Conservation (phyloP, 345 rosid genomes). For the Passiflora organensis region DNA sequence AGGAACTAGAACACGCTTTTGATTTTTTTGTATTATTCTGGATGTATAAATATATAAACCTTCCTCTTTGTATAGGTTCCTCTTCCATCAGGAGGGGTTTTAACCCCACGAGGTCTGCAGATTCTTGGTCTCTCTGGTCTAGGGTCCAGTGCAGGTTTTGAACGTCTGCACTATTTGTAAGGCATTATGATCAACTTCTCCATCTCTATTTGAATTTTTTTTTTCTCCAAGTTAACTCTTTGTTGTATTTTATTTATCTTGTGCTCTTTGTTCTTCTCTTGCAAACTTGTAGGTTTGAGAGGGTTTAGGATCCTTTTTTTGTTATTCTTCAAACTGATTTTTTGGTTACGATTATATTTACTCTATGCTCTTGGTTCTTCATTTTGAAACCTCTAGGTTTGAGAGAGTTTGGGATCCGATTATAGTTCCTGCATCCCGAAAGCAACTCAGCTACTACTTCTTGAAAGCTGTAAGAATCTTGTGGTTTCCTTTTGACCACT, state of each 20-base stretch:
- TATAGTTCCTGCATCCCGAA: conserved; percentile 63
- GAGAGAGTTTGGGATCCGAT: conserved; percentile 94
- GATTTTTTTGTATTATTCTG: not conserved
- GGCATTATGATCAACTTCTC: conserved; percentile 11
- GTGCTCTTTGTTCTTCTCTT: not conserved
- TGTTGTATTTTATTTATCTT: not conserved
- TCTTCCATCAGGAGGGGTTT: conserved; percentile 86
- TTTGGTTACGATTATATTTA: not conserved
- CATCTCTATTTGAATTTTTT: not conserved
- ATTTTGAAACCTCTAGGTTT: conserved; percentile 39
- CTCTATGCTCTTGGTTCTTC: not conserved
- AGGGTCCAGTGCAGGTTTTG: conserved; percentile 86
- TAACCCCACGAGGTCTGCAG: conserved; percentile 78
- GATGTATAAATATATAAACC: not conserved
- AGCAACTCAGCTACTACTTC: conserved; percentile 61
- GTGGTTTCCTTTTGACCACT: conserved; percentile 1
- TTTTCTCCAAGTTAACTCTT: conserved; percentile 7
- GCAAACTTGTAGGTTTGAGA: conserved; percentile 61
- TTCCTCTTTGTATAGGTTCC: conserved; percentile 43
- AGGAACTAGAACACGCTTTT: conserved; percentile 18
- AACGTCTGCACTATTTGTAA: conserved; percentile 87
- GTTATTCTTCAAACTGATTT: conserved; percentile 4
- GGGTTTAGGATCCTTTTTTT: conserved; percentile 86
- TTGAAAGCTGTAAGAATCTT: conserved; percentile 58
- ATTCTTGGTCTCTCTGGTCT: conserved; percentile 75